These are phyloP conservation scores for Scutellaria barbata DNA, from an alignment of 257 asterid genomes.

Conservation along the genomic window DNA sequence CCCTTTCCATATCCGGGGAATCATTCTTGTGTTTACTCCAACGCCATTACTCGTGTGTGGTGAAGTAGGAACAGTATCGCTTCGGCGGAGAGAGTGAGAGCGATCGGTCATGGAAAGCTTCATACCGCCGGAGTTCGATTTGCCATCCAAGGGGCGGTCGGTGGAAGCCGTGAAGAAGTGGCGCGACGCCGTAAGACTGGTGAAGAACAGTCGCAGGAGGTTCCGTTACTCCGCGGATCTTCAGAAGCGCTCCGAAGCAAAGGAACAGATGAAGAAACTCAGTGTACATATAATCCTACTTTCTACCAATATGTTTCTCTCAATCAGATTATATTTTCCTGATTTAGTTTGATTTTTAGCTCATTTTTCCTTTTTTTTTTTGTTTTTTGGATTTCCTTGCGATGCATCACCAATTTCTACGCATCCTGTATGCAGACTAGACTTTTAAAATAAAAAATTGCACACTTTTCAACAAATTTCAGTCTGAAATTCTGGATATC, in stretches of 20 bases:
- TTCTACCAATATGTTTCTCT: background rate
- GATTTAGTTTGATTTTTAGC: background rate
- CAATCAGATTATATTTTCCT: background rate
- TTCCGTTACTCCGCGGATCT: constrained; percentile 80
- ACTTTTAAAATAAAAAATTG: background rate
- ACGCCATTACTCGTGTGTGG: background rate
- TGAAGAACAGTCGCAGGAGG: constrained; percentile 73
- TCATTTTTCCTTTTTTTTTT: background rate
- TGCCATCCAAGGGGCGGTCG: constrained; percentile 58
- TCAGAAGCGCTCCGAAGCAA: constrained; percentile 69
- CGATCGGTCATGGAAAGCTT: constrained; percentile 43
- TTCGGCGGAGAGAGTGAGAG: constrained; percentile 6
- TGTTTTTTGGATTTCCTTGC: background rate
- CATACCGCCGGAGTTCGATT: constrained; percentile 64
- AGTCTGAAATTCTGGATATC: constrained; percentile 6
- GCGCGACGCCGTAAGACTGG: constrained; percentile 78
- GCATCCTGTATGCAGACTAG: constrained; percentile 28
- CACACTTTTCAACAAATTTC: background rate
- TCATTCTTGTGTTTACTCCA: background rate
- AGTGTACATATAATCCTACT: constrained; percentile 52
- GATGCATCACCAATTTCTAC: constrained; percentile 2
- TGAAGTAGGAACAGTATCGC: too few species aligned
- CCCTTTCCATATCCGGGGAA: background rate
- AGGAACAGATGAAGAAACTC: constrained; percentile 59
- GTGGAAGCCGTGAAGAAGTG: constrained; percentile 66